Conservation (phyloP, 805 yeast genomes). For the Pichia ethanolica region DNA sequence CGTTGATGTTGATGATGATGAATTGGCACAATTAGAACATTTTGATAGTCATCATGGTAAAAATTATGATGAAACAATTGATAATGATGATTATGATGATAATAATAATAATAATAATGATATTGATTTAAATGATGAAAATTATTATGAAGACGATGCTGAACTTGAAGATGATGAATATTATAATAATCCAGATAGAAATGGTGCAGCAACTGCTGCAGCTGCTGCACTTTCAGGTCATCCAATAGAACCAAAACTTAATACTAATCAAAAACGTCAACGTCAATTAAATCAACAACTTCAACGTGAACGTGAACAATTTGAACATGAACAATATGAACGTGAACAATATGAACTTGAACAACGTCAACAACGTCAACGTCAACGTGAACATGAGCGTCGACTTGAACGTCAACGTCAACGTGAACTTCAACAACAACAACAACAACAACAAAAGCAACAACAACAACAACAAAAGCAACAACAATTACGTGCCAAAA, state of each 20-base stretch:
- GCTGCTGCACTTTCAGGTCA: conserved; percentile 6
- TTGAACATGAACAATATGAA: too few relatives aligned
- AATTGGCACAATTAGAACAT: conserved; percentile 17
- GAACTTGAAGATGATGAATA: not conserved
- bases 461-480: too few relatives aligned
- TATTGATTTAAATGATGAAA: not conserved
- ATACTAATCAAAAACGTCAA: not conserved
- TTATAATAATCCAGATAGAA: not conserved
- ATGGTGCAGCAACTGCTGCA: conserved; percentile 7
- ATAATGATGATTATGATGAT: conserved; percentile 6
- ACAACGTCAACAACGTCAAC: too few relatives aligned
- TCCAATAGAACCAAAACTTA: not conserved
- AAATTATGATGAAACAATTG: conserved; percentile 20
- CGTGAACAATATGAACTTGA: too few relatives aligned
- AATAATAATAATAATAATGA: not conserved
- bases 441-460: too few relatives aligned
- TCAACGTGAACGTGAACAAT: not conserved
- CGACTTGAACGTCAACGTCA: not conserved
- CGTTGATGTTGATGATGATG: too few relatives aligned
- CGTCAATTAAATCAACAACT: not conserved
- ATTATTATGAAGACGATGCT: not conserved
- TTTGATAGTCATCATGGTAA: conserved; percentile 2
- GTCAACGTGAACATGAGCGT: not conserved
- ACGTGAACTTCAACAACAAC: too few relatives aligned
- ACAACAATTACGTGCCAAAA: not conserved